Percentiles rank a stretch among this genome's conserved stretches.
phyloP scores from a whole-genome alignment of 2,329 filamentous ascomycete species.

The Xylaria sp. region DNA sequence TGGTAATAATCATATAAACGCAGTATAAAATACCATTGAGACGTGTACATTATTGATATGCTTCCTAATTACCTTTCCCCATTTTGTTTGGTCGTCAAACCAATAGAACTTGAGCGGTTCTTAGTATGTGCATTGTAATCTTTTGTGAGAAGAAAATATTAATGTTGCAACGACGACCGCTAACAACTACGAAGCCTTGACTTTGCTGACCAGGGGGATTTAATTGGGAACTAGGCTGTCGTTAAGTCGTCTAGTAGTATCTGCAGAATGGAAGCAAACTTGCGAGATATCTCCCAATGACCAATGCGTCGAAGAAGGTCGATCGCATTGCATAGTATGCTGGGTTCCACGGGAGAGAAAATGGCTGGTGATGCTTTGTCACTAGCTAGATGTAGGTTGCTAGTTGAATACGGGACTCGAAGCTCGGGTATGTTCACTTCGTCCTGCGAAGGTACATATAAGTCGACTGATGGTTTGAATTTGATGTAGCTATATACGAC shows the following conservation, averaged over 20 bases:
- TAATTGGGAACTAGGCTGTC: constrained; percentile 15
- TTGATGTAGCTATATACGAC: constrained; percentile 37
- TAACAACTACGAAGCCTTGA: too few species aligned
- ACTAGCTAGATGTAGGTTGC: constrained; percentile 11
- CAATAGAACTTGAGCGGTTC: too few species aligned
- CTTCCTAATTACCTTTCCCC: too few species aligned
- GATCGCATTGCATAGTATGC: constrained; percentile 36
- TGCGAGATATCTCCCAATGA: constrained; percentile 38
- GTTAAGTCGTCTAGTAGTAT: constrained; percentile 35
- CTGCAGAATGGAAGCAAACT: constrained; percentile 35
- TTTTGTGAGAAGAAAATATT: background rate
- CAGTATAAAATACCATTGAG: too few species aligned
- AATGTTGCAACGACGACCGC: background rate
- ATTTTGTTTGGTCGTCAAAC: too few species aligned
- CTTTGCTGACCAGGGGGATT: too few species aligned
- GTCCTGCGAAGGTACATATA: constrained; percentile 28
- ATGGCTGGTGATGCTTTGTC: constrained; percentile 29
- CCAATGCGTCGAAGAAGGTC: constrained; percentile 35
- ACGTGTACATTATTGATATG: too few species aligned
- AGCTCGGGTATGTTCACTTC: constrained; percentile 33
- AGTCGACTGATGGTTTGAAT: constrained; percentile 28
- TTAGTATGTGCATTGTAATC: too few species aligned
- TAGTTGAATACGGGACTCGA: constrained; percentile 24
- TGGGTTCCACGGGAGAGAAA: constrained; percentile 32
- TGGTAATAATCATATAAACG: too few species aligned